Conservation (phyloP, 169 alveolate species). For the Babesia bovis region DNA sequence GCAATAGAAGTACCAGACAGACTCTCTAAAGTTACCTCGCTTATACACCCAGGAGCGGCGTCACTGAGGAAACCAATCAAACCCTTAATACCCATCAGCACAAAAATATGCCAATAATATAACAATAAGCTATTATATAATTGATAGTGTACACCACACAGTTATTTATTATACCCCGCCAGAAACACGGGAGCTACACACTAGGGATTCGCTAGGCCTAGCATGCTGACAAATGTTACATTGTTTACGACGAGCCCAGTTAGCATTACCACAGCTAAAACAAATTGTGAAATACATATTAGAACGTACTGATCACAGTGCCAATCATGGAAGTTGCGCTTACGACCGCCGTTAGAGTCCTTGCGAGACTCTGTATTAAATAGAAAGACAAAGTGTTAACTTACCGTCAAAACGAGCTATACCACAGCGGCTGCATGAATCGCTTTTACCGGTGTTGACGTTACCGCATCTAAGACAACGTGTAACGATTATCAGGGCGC, state of each 20-base stretch:
- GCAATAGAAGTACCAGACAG: slow-evolving; percentile 89
- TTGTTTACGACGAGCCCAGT: slow-evolving; percentile 82
- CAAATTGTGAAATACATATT: background rate
- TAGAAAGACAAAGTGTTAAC: no score
- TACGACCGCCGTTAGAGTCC: no score
- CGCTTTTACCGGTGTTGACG: slow-evolving; percentile 78
- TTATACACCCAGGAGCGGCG: slow-evolving; percentile 85
- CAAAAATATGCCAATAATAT: background rate
- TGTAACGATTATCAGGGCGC: no score
- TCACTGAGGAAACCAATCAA: slow-evolving; percentile 86
- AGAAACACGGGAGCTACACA: background rate
- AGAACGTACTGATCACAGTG: slow-evolving; percentile 70
- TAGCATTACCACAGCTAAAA: slow-evolving; percentile 79
- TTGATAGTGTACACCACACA: no score
- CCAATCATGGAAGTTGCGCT: slow-evolving; percentile 79
- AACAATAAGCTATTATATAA: no score
- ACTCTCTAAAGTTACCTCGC: slow-evolving; percentile 73
- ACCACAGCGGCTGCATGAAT: slow-evolving; percentile 78
- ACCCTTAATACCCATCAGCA: slow-evolving; percentile 90
- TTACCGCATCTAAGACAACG: slow-evolving; percentile 69
- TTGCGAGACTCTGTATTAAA: no score
- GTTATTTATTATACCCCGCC: no score
- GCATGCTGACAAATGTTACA: slow-evolving; percentile 80
- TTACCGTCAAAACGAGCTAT: slow-evolving; percentile 66
- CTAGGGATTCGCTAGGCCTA: slow-evolving; percentile 7